Conservation (phyloP, 495 filamentous ascomycete species). For the Aspergillus conjunctus region DNA sequence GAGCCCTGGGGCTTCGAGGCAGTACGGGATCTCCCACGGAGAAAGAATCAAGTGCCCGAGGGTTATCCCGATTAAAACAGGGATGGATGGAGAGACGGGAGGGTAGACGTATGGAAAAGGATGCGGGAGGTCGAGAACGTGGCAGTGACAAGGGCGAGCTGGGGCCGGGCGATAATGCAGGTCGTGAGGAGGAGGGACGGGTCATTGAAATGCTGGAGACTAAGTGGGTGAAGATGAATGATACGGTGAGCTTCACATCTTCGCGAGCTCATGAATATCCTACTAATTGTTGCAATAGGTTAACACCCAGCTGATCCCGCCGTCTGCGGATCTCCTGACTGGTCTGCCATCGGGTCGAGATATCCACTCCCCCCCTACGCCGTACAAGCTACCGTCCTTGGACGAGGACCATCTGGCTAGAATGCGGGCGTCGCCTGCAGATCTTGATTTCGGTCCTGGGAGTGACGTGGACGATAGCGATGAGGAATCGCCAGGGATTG, state of each 20-base stretch:
- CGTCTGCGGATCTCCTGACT: conserved; percentile 65
- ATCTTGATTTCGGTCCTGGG: conserved; percentile 35
- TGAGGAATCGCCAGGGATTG: conserved; percentile 44
- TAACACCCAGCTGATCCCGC: conserved; percentile 75
- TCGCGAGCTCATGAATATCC: background rate
- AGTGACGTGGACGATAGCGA: conserved; percentile 48
- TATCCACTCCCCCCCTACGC: conserved; percentile 65
- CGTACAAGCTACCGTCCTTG: conserved; percentile 60
- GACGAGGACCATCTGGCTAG: conserved; percentile 57
- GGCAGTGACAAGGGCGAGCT: conserved; percentile 58
- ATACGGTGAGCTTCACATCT: conserved; percentile 63
- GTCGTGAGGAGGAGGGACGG: conserved; percentile 78
- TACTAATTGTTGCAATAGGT: conserved; percentile 52
- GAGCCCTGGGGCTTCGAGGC: conserved; percentile 62
- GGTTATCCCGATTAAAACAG: conserved; percentile 46
- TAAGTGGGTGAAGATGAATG: conserved; percentile 92
- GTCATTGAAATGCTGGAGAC: conserved; percentile 82
- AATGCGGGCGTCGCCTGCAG: conserved; percentile 47
- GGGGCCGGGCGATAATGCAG: conserved; percentile 81
- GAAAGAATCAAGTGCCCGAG: conserved; percentile 38
- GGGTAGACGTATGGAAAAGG: conserved; percentile 66
- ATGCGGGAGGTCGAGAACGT: conserved; percentile 56
- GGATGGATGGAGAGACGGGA: conserved; percentile 54
- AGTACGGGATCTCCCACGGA: conserved; percentile 21
- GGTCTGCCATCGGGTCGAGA: conserved; percentile 87